A percentile compares a stretch with the other conserved stretches of the same genome.
Evolutionary conservation across 2,329 filamentous ascomycete species (phyloP).

Genomic region (Trichophyton simii): DNA sequence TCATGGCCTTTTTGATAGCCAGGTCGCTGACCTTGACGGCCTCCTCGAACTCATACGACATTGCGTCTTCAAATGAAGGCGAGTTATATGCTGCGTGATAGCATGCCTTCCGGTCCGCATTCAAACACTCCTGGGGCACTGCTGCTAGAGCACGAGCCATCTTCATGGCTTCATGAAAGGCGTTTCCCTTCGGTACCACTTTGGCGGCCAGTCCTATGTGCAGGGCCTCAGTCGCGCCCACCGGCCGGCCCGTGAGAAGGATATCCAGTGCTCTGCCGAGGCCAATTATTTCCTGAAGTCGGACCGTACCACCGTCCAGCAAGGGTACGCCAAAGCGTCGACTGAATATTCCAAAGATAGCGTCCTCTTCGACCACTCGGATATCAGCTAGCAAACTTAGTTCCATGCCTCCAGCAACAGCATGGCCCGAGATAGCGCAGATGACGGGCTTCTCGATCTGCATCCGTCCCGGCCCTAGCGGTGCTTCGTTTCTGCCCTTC

Average conservation of each 20-base stretch:
- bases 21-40: slow-evolving; percentile 31
- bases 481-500: slow-evolving; percentile 30
- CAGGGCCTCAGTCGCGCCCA: slow-evolving; percentile 39
- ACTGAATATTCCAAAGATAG: slow-evolving; percentile 45
- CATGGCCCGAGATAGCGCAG: slow-evolving; percentile 40
- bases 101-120: slow-evolving; percentile 35
- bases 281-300: slow-evolving; percentile 40
- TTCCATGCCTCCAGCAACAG: slow-evolving; percentile 44
- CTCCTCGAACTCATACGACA: slow-evolving; percentile 37
- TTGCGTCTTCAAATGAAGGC: slow-evolving; percentile 38
- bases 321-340: slow-evolving; percentile 42
- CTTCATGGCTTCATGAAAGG: slow-evolving; percentile 37
- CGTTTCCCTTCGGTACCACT: slow-evolving; percentile 40
- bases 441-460: slow-evolving; percentile 42
- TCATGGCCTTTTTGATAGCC: slow-evolving; percentile 12
- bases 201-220: slow-evolving; percentile 42
- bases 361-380: slow-evolving; percentile 41
- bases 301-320: slow-evolving; percentile 43
- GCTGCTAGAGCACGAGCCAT: slow-evolving; percentile 37
- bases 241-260: slow-evolving; percentile 43
- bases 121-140: slow-evolving; percentile 44
- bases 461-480: slow-evolving; percentile 43
- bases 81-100: slow-evolving; percentile 42
- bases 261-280: slow-evolving; percentile 44
- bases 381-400: slow-evolving; percentile 43